Conservation (phyloP, 768 basidiomycete species). For the Cubamyces sp. region DNA sequence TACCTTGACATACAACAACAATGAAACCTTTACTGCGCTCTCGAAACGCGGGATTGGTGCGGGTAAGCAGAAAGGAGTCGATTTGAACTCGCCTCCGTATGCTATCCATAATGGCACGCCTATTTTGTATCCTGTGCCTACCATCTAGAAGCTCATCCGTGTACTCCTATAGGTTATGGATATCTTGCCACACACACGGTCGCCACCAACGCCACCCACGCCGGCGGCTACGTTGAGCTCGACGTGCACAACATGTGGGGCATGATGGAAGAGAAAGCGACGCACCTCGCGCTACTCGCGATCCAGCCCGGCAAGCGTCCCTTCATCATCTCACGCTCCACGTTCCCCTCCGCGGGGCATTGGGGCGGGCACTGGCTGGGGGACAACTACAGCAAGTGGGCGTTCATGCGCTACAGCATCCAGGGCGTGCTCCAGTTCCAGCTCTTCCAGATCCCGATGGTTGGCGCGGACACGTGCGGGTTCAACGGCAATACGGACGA, state of each 20-base stretch:
- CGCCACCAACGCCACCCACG: constrained; percentile 73
- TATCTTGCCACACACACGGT: constrained; percentile 55
- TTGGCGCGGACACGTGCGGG: constrained; percentile 79
- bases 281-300: constrained; percentile 58
- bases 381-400: constrained; percentile 78
- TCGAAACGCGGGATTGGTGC: constrained; percentile 53
- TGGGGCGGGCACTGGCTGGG: constrained; percentile 82
- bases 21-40: constrained; percentile 52
- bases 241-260: constrained; percentile 78
- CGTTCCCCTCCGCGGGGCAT: constrained; percentile 68
- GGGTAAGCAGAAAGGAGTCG: constrained; percentile 47
- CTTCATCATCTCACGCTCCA: constrained; percentile 73
- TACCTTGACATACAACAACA: constrained; percentile 54
- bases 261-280: constrained; percentile 69
- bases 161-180: constrained; percentile 46
- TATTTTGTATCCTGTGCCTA: not conserved
- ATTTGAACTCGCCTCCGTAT: constrained; percentile 65
- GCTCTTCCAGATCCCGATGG: constrained; percentile 81
- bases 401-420: constrained; percentile 69
- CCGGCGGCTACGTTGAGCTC: constrained; percentile 60
- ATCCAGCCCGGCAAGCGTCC: constrained; percentile 63
- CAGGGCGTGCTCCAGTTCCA: constrained; percentile 86
- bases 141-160: constrained; percentile 4
- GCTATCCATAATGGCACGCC: constrained; percentile 69
- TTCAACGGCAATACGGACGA: constrained; percentile 74